Evolutionary conservation across 2,329 filamentous ascomycete genomes (phyloP), one percentile per base, ranked within the genome.

Genomic region (Ophiostoma sp.): DNA sequence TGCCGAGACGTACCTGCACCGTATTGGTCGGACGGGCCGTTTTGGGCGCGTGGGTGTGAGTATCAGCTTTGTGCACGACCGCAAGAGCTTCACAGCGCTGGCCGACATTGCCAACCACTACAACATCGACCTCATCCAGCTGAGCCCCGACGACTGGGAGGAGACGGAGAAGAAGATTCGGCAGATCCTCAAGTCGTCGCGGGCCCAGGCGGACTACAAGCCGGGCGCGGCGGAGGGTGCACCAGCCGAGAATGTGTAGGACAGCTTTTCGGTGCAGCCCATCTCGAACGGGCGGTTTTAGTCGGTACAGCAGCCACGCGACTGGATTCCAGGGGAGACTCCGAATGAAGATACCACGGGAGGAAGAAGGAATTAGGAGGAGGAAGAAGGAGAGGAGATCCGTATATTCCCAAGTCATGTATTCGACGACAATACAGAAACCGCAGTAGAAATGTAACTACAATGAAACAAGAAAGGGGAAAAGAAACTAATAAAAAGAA

Each of bases 41-140:
- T 99, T 99, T 75, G 95, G 95, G 69, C 93, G 94, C 77, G 93
- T 98, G 45, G 95, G 95, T 75, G 95, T 98, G 73, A 93, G 92
- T 69, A 93, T 99, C 76, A 96, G 90, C 72, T 97, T 99, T 74
- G 92, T 99, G 67, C 91, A 93, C 74, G 93, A 96, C 79, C 87
- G 88, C 76, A 86, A 85, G 73, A 95, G 92, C 77, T 98, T 88
- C 84, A 78, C 86, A 62, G 90, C 91, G 74, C 85, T 99, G 64
- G 87, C 87, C 73, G 80, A 85, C n/a, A 99, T 98, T 75, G 89
- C 91, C 69, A 79, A 84, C 14, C 89, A 90, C 77, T 97, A 96
- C 78, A 84, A 85, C 69, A 93, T 95, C 62, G 87, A 93, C 73
- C 86, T 97, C 70, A 87, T 92, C 64, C 88, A 89, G 73, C 86